These are phyloP conservation scores for Plasmodium reichenowi DNA, from an alignment of 169 alveolate species.

Conservation along the genomic window DNA sequence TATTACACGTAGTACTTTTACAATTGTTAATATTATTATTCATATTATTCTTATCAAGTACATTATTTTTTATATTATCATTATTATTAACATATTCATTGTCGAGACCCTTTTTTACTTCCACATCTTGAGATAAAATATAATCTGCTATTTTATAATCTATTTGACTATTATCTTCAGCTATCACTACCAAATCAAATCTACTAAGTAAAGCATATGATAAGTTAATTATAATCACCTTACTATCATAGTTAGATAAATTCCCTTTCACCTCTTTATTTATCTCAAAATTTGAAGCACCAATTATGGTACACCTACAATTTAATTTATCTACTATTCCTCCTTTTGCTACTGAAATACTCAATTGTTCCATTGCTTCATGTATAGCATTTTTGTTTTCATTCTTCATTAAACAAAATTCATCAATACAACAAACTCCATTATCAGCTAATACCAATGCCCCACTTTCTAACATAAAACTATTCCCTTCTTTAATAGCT, in stretches of 20 bases:
- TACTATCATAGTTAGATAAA: slow-evolving; percentile 14
- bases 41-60: neutral
- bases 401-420: slow-evolving; percentile 87
- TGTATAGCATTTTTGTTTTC: slow-evolving; percentile 92
- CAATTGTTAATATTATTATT: too few species aligned
- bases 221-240: slow-evolving; percentile 48
- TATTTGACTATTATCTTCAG: slow-evolving; percentile 60
- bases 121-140: slow-evolving; percentile 23
- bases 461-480: slow-evolving; percentile 94
- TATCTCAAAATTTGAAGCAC: slow-evolving; percentile 83
- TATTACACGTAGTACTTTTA: too few species aligned
- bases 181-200: slow-evolving; percentile 84
- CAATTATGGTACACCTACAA: slow-evolving; percentile 86
- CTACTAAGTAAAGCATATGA: slow-evolving; percentile 77
- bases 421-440: slow-evolving; percentile 97
- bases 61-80: neutral
- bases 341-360: slow-evolving; percentile 94
- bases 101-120: neutral
- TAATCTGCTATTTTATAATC: slow-evolving; percentile 61
- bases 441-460: slow-evolving; percentile 95
- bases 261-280: slow-evolving; percentile 34
- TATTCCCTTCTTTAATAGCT: slow-evolving; percentile 91
- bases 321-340: slow-evolving; percentile 80
- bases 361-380: slow-evolving; percentile 97
- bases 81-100: neutral